phyloP scores from a whole-genome alignment of 2,329 filamentous ascomycete species.

The Hymenotorrendiella dingleyae region DNA sequence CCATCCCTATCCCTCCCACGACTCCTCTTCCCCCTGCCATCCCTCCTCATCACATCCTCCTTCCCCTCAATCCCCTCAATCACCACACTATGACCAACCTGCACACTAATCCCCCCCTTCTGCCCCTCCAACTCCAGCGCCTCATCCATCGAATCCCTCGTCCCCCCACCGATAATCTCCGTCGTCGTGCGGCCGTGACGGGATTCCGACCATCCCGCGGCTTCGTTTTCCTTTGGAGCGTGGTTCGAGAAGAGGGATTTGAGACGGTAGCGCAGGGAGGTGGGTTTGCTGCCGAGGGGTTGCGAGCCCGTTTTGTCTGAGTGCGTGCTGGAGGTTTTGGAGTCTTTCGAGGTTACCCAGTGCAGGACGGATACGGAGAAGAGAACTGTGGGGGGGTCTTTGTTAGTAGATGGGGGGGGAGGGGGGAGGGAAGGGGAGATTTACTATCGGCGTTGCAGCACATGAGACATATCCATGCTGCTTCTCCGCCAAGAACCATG shows the following conservation, averaged over 20 bases:
- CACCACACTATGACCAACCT: constrained; percentile 1
- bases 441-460: constrained; percentile 53
- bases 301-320: neutral
- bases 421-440: constrained; percentile 7
- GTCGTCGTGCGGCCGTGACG: neutral
- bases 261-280: neutral
- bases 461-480: constrained; percentile 59
- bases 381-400: constrained; percentile 35
- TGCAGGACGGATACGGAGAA: constrained; percentile 55
- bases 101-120: constrained; percentile 1
- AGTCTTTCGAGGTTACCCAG: constrained; percentile 44
- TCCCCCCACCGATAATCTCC: neutral
- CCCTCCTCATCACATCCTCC: too few species aligned
- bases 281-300: neutral
- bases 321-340: neutral
- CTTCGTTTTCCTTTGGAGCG: neutral
- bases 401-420: constrained; percentile 17
- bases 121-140: neutral
- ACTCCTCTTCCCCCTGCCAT: too few species aligned
- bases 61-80: constrained; percentile 1
- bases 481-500: constrained; percentile 53
- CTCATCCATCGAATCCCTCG: neutral
- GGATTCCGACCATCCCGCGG: neutral
- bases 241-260: neutral
- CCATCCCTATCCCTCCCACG: too few species aligned